A percentile compares a stretch with the other conserved stretches of the same genome.
These are phyloP conservation scores for Globisporangium uncinulatum DNA, from an alignment of 352 stramenopile species.

Conservation along the genomic window DNA sequence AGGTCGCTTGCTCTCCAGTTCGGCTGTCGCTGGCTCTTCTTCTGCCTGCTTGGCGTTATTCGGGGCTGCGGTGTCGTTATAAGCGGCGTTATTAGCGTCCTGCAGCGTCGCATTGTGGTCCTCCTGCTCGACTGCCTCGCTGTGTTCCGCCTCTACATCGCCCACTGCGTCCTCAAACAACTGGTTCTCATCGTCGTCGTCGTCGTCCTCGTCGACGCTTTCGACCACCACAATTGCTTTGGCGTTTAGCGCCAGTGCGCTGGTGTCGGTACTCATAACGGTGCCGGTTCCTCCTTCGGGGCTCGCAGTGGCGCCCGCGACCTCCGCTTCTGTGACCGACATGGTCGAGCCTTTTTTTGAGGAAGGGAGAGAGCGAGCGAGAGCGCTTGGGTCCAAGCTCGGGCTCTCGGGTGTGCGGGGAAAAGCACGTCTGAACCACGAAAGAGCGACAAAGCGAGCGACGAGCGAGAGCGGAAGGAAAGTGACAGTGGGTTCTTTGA, in stretches of 20 bases:
- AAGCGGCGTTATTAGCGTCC: background rate
- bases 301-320: background rate
- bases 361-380: too few species aligned
- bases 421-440: too few species aligned
- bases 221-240: background rate
- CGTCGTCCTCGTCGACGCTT: background rate
- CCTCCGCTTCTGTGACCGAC: background rate
- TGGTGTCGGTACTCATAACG: background rate
- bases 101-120: conserved; percentile 1
- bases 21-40: background rate
- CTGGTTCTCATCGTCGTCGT: conserved; percentile 5
- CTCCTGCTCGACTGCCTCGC: background rate
- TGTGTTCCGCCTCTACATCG: background rate
- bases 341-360: background rate
- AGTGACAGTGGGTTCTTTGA: too few species aligned
- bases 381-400: too few species aligned
- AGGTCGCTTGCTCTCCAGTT: conserved; percentile 5
- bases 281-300: background rate
- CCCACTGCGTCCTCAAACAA: conserved; percentile 13
- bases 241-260: background rate
- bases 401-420: too few species aligned
- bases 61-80: background rate
- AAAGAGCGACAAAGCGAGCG: too few species aligned
- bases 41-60: background rate
- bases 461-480: too few species aligned